Evolutionary conservation across 2,329 filamentous ascomycete genomes (phyloP).

Genomic region (Seiridium cupressi): DNA sequence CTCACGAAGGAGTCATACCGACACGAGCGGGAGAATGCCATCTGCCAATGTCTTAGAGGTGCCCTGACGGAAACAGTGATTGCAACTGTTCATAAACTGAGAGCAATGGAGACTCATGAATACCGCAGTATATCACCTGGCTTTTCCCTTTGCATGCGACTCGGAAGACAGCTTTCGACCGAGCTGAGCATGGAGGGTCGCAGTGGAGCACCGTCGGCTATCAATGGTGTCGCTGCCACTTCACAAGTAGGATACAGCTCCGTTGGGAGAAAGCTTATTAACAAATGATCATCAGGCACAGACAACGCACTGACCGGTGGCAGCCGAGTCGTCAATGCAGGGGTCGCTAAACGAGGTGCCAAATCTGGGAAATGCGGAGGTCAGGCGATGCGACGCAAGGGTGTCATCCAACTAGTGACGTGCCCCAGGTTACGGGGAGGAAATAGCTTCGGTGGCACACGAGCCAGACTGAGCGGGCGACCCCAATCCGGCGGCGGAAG

Average conservation of each 20-base stretch:
- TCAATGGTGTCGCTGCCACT: not conserved
- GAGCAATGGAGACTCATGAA: too few relatives aligned
- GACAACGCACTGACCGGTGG: not conserved
- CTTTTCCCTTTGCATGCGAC: too few relatives aligned
- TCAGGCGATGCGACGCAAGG: not conserved
- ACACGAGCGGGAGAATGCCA: too few relatives aligned
- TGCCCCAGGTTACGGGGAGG: not conserved
- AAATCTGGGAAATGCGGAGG: constrained; percentile 1
- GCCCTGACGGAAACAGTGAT: too few relatives aligned
- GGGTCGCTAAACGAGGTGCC: not conserved
- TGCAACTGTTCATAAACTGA: too few relatives aligned
- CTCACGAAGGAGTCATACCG: too few relatives aligned
- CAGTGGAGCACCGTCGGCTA: too few relatives aligned
- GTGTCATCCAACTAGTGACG: not conserved
- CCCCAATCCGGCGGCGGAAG: not conserved
- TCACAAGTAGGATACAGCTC: not conserved
- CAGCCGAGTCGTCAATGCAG: not conserved
- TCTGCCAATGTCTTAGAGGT: too few relatives aligned
- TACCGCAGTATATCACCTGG: too few relatives aligned
- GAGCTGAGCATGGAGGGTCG: too few relatives aligned
- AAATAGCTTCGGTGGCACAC: not conserved
- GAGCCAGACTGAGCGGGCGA: not conserved
- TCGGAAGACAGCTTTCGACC: too few relatives aligned
- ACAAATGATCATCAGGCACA: not conserved
- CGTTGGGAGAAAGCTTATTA: not conserved